Percentiles rank a stretch among this genome's conserved stretches.
phyloP scores from a whole-genome alignment of 768 basidiomycete genomes.

The Calocybe gangraenosa region DNA sequence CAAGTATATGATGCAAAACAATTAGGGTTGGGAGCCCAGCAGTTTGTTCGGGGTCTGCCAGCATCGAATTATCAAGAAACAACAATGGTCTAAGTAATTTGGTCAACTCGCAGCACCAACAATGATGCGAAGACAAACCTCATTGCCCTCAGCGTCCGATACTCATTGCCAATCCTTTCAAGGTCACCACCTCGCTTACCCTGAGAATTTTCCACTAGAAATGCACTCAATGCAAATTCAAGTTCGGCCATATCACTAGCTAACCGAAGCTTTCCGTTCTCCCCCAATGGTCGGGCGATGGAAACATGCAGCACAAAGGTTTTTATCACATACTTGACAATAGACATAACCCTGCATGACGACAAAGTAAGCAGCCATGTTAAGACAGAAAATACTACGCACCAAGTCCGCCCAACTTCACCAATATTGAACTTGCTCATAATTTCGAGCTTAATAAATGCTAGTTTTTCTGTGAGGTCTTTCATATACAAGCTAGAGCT shows the following conservation, averaged over 20 bases:
- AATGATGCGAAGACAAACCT: conserved; percentile 47
- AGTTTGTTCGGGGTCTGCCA: conserved; percentile 66
- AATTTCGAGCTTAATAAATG: conserved; percentile 76
- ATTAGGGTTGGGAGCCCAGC: conserved; percentile 80
- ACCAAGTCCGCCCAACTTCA: conserved; percentile 76
- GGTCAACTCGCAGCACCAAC: conserved; percentile 5
- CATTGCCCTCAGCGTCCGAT: conserved; percentile 79
- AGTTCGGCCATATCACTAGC: conserved; percentile 96
- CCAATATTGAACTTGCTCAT: conserved; percentile 68
- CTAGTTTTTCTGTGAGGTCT: conserved; percentile 84
- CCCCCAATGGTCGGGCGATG: conserved; percentile 86
- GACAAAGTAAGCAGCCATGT: conserved; percentile 1
- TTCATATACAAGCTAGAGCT: conserved; percentile 86
- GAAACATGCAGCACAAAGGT: conserved; percentile 94
- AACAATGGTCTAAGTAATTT: conserved; percentile 64
- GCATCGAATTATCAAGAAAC: conserved; percentile 76
- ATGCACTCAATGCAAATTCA: conserved; percentile 86
- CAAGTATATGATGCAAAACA: conserved; percentile 88
- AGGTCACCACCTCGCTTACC: conserved; percentile 62
- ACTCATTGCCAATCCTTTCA: conserved; percentile 81
- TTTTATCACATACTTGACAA: conserved; percentile 77
- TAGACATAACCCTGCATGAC: conserved; percentile 47
- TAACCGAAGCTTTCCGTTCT: conserved; percentile 90
- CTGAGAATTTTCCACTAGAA: conserved; percentile 57
- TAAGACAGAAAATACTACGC: conserved; percentile 6